These are phyloP conservation scores for Neopestalotiopsis rosae DNA, from an alignment of 2,329 filamentous ascomycete species.

Conservation along the genomic window DNA sequence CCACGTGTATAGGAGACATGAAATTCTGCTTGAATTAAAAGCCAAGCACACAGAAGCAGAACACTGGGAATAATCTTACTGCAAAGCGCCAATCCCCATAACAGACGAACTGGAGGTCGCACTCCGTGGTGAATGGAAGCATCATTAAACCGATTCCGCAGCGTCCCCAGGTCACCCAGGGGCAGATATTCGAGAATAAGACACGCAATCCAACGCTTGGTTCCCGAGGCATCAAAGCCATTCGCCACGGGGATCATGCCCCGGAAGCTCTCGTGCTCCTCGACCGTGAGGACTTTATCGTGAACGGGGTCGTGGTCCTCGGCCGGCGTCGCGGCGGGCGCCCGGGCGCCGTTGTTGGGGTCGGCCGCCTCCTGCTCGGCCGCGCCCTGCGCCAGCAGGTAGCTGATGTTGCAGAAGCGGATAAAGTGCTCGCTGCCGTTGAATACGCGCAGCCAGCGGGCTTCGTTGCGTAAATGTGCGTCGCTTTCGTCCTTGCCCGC, in stretches of 20 bases:
- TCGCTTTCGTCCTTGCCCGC: neutral
- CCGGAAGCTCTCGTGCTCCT: neutral
- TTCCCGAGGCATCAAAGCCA: too few species aligned
- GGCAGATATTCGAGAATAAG: conserved; percentile 5
- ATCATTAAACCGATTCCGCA: neutral
- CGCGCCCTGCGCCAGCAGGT: neutral
- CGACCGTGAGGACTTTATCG: neutral
- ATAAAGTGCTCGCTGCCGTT: conserved; percentile 7
- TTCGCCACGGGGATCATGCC: neutral
- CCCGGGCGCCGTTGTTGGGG: neutral
- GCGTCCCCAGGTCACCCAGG: neutral
- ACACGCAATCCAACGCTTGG: neutral
- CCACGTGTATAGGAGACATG: too few species aligned
- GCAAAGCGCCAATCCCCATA: neutral
- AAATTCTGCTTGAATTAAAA: too few species aligned
- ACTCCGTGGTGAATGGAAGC: neutral
- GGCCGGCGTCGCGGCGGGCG: neutral
- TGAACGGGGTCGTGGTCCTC: neutral
- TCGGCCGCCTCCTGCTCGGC: neutral
- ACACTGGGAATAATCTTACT: neutral
- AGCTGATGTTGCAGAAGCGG: neutral
- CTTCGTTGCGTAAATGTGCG: conserved; percentile 1
- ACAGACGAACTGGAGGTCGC: neutral
- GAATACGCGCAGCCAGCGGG: neutral
- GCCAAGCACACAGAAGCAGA: neutral